A percentile compares a stretch with the other conserved stretches of the same genome.
Conservation (phyloP, 176 grass and related monocot species). For the Zizania latifolia region DNA sequence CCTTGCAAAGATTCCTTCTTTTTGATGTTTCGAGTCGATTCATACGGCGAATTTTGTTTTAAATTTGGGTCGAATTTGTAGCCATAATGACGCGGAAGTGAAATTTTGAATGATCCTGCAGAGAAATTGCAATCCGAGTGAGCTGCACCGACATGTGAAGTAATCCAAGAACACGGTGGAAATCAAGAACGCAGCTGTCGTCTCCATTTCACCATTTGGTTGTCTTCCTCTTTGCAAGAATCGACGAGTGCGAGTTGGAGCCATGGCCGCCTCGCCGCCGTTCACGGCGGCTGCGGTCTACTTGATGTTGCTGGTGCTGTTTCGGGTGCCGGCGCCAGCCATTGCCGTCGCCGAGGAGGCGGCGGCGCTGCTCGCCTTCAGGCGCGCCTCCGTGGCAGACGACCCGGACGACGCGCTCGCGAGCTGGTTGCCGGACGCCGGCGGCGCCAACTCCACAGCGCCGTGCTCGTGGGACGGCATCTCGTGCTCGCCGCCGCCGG, state of each 20-base stretch:
- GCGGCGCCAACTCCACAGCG: conserved; percentile 17
- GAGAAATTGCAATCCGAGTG: not conserved
- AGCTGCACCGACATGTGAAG: conserved; percentile 37
- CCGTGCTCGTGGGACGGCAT: conserved; percentile 74
- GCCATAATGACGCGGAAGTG: not conserved
- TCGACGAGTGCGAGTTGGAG: not conserved
- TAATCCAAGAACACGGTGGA: not conserved
- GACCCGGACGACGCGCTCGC: conserved; percentile 46
- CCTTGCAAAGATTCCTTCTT: conserved; percentile 36
- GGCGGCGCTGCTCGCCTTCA: conserved; percentile 65
- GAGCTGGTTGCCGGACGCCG: conserved; percentile 24
- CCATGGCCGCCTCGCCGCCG: conserved; percentile 28
- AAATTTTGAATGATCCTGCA: conserved; percentile 14
- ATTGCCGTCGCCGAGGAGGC: conserved; percentile 46
- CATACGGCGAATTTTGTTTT: not conserved
- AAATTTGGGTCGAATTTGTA: not conserved
- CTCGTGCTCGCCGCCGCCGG: conserved; percentile 25
- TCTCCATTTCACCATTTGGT: conserved; percentile 25
- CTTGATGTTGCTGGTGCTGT: conserved; percentile 10
- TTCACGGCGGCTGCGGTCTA: conserved; percentile 1
- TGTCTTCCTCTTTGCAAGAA: not conserved
- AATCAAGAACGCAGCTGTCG: not conserved
- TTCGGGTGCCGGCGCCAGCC: conserved; percentile 6
- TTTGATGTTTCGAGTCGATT: not conserved
- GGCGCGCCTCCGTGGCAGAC: conserved; percentile 36